Conservation (phyloP, 106 monocot species). For the Allium fistulosum region DNA sequence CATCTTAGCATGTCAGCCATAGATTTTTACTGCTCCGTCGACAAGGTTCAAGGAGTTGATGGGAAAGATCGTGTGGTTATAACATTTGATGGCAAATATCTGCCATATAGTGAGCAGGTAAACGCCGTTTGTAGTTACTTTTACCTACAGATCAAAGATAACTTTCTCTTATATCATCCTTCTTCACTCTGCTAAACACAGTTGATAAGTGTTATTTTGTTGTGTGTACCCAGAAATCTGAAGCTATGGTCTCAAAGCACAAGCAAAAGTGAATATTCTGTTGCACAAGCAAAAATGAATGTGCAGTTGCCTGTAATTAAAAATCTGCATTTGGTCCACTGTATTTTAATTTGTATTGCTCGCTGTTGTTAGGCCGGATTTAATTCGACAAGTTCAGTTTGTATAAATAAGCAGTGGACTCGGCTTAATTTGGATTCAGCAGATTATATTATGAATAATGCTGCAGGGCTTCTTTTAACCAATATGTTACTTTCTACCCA, state of each 20-base stretch:
- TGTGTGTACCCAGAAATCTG: constrained; percentile 36
- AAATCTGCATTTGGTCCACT: too few relatives aligned
- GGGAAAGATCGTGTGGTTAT: constrained; percentile 84
- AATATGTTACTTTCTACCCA: too few relatives aligned
- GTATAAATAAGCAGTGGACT: too few relatives aligned
- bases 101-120: constrained; percentile 81
- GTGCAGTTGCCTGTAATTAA: too few relatives aligned
- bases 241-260: constrained; percentile 57
- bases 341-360: too few relatives aligned
- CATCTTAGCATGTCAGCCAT: constrained; percentile 79
- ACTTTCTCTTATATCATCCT: neutral
- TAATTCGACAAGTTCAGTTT: too few relatives aligned
- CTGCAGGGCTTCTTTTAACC: too few relatives aligned
- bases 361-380: too few relatives aligned
- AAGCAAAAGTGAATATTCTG: neutral
- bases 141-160: neutral
- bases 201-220: neutral
- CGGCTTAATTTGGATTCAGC: too few relatives aligned
- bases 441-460: too few relatives aligned
- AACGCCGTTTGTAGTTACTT: neutral
- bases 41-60: constrained; percentile 79
- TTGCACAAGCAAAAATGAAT: too few relatives aligned
- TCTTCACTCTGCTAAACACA: neutral
- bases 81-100: constrained; percentile 90
- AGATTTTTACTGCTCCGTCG: constrained; percentile 88